A percentile compares a stretch with the other conserved stretches of the same genome.
Evolutionary conservation across 1,284 basidiomycete species (phyloP).

Genomic region (Fomitopsis pinicola): DNA sequence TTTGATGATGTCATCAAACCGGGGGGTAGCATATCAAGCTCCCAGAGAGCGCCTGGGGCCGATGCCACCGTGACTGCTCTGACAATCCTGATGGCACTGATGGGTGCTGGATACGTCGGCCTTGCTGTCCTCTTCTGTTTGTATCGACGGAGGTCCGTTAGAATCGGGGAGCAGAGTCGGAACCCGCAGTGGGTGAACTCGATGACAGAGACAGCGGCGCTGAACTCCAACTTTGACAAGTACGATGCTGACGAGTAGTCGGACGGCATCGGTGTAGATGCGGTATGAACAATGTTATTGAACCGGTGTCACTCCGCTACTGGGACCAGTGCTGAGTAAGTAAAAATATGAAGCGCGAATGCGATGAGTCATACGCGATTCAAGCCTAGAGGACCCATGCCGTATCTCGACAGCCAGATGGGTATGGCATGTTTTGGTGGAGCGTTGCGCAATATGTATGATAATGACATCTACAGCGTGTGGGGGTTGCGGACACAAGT

Average conservation of each 20-base stretch:
- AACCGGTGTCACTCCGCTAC: no score
- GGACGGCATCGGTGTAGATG: no score
- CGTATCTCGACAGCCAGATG: no score
- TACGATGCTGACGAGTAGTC: not conserved
- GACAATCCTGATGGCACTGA: constrained; percentile 17
- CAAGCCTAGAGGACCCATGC: no score
- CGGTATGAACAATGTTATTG: not conserved
- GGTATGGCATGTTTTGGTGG: no score
- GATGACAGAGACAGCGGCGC: constrained; percentile 17
- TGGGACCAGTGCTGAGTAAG: no score
- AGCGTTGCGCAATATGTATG: no score
- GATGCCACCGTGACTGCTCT: constrained; percentile 16
- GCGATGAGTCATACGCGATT: no score
- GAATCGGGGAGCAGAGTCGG: not conserved
- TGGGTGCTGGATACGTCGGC: constrained; percentile 23
- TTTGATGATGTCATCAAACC: constrained; percentile 34
- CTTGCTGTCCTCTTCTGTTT: constrained; percentile 18
- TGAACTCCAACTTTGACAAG: constrained; percentile 18
- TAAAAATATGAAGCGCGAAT: no score
- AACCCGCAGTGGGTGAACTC: constrained; percentile 14
- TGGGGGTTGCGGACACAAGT: no score
- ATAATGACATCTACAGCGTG: no score
- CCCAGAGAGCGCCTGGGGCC: constrained; percentile 14
- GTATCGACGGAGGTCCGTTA: constrained; percentile 8
- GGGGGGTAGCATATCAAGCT: constrained; percentile 37